These are phyloP conservation scores for Colletotrichum destructivum DNA, from an alignment of 2,329 filamentous ascomycete species.

Conservation along the genomic window DNA sequence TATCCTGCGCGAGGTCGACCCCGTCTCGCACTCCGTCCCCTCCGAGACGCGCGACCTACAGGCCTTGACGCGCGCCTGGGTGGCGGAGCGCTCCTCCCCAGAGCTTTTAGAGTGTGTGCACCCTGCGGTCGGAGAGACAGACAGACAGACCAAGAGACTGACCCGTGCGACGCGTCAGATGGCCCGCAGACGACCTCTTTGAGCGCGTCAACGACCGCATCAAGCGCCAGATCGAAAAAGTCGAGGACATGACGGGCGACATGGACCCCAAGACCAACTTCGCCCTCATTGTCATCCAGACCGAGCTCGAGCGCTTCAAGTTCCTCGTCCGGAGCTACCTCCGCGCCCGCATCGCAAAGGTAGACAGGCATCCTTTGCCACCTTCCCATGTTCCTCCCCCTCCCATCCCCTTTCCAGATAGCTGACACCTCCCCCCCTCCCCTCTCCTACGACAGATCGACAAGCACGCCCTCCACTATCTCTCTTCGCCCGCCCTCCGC, in stretches of 20 bases:
- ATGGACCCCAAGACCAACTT: conserved; percentile 95
- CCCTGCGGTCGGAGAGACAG: neutral
- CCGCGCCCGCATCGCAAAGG: conserved; percentile 89
- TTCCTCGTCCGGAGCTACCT: conserved; percentile 89
- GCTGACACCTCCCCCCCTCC: conserved; percentile 4
- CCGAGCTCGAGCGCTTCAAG: conserved; percentile 94
- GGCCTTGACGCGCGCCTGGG: conserved; percentile 90
- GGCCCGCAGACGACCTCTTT: conserved; percentile 81
- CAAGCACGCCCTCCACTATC: conserved; percentile 81
- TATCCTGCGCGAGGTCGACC: conserved; percentile 82
- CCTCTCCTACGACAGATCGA: conserved; percentile 72
- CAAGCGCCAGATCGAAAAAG: conserved; percentile 77
- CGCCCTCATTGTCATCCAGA: conserved; percentile 93
- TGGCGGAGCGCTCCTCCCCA: conserved; percentile 90
- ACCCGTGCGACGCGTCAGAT: conserved; percentile 57
- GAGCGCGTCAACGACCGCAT: conserved; percentile 84
- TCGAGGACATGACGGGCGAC: conserved; percentile 84
- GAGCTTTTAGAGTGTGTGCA: conserved; percentile 83
- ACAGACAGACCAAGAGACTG: neutral
- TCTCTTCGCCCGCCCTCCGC: conserved; percentile 69
- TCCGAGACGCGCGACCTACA: conserved; percentile 83
- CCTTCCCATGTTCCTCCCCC: neutral
- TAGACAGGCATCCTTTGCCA: conserved; percentile 53
- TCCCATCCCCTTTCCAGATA: neutral
- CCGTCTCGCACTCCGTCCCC: conserved; percentile 67